A percentile compares a stretch with the other conserved stretches of the same genome.
These are phyloP conservation scores for Rhizophagus sp. DNA, from an alignment of 192 early-diverging fungal genomes.

Conservation along the genomic window DNA sequence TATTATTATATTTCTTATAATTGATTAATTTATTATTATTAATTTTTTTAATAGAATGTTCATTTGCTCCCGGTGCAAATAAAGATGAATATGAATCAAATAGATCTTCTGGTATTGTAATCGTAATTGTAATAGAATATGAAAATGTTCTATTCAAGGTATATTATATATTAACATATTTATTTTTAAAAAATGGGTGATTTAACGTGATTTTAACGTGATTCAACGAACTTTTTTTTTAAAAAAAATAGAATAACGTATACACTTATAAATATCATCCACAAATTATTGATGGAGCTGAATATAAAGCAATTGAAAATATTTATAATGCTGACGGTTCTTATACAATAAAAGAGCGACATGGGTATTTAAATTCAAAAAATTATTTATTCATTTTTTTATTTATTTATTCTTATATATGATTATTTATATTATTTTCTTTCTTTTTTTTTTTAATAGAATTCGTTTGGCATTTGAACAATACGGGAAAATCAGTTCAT, in stretches of 20 bases:
- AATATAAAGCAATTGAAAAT: conserved; percentile 43
- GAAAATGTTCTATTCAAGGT: conserved; percentile 28
- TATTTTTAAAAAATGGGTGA: no score
- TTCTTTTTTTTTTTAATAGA: conserved; percentile 19
- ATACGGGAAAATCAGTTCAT: conserved; percentile 39
- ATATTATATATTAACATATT: neutral
- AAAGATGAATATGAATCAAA: conserved; percentile 30
- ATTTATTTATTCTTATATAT: neutral
- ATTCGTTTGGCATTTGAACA: conserved; percentile 45
- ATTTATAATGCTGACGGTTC: conserved; percentile 36
- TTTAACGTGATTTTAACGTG: no score
- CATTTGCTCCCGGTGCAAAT: conserved; percentile 10
- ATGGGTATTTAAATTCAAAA: conserved; percentile 33
- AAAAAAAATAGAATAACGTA: conserved; percentile 25
- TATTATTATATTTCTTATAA: no score
- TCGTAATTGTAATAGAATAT: conserved; percentile 46
- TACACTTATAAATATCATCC: conserved; percentile 40
- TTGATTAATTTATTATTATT: neutral
- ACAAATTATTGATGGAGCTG: conserved; percentile 41
- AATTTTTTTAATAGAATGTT: neutral
- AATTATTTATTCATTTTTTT: neutral
- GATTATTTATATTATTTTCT: neutral
- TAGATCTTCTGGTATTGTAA: conserved; percentile 41
- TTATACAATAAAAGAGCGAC: conserved; percentile 36
- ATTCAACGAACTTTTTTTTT: no score